phyloP scores from a whole-genome alignment of 2,329 filamentous ascomycete genomes.

The Camillea tinctor region DNA sequence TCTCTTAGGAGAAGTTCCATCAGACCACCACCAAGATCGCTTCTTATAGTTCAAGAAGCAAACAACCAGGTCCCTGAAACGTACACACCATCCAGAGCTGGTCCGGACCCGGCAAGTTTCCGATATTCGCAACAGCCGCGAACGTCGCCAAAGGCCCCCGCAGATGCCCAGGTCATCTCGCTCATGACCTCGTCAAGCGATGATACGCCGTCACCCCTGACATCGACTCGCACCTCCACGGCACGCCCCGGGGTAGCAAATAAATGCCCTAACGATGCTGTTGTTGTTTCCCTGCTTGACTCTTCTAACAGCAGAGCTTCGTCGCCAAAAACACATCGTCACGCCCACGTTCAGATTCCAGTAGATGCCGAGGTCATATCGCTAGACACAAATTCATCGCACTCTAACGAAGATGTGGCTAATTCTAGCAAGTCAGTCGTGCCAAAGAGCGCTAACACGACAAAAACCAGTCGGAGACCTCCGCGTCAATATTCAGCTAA shows the following conservation, averaged over 20 bases:
- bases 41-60: background rate
- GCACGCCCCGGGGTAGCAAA: background rate
- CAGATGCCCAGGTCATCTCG: background rate
- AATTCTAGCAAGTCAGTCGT: background rate
- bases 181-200: background rate
- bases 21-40: background rate
- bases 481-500: background rate
- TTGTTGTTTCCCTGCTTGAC: background rate
- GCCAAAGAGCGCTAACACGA: background rate
- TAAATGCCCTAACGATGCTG: background rate
- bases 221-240: background rate
- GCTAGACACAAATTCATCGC: background rate
- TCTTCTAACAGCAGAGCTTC: background rate
- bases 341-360: background rate
- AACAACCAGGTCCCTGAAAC: background rate
- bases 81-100: background rate
- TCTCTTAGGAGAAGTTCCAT: background rate
- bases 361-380: conserved; percentile 5
- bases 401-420: background rate
- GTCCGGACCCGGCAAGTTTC: background rate
- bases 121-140: background rate
- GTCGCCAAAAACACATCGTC: background rate
- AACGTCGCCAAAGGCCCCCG: background rate
- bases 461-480: background rate
- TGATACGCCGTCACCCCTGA: background rate